Evolutionary conservation across 2,329 filamentous ascomycete genomes (phyloP).

Genomic region (Eutypella sp.): DNA sequence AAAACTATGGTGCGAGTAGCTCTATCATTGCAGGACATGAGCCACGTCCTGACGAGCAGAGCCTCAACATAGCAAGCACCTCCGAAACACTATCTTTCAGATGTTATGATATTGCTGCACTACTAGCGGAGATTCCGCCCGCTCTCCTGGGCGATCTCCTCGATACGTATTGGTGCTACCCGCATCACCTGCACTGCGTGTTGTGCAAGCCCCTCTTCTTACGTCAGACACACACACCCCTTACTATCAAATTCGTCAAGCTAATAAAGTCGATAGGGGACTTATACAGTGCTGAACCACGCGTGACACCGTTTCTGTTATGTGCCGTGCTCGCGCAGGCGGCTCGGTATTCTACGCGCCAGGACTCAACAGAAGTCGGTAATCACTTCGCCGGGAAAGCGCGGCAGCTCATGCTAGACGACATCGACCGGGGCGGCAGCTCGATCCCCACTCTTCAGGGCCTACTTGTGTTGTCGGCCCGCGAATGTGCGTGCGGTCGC

Average conservation of each 20-base stretch:
- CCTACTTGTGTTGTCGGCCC: constrained; percentile 8
- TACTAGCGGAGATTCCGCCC: constrained; percentile 5
- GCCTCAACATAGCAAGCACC: neutral
- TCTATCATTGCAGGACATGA: constrained; percentile 1
- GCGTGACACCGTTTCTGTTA: constrained; percentile 4
- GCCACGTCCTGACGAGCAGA: neutral
- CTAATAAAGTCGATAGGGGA: constrained; percentile 1
- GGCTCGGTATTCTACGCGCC: constrained; percentile 3
- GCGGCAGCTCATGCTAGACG: constrained; percentile 2
- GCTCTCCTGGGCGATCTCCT: constrained; percentile 1
- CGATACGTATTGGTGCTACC: constrained; percentile 8
- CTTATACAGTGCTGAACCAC: constrained; percentile 3
- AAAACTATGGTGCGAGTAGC: constrained; percentile 2
- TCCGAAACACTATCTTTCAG: neutral
- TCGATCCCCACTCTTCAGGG: constrained; percentile 12
- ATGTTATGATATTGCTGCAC: constrained; percentile 1
- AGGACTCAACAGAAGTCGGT: constrained; percentile 3
- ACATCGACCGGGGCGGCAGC: constrained; percentile 8
- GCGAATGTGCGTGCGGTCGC: constrained; percentile 10
- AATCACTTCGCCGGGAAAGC: constrained; percentile 5
- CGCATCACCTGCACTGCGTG: constrained; percentile 8
- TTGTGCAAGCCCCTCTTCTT: constrained; percentile 8
- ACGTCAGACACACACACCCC: constrained; percentile 1
- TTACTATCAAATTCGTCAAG: neutral
- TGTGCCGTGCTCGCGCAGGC: constrained; percentile 4